Base-by-base conservation (phyloP, 345 rosid genomes). In the Eucalyptus cloeziana region DNA sequence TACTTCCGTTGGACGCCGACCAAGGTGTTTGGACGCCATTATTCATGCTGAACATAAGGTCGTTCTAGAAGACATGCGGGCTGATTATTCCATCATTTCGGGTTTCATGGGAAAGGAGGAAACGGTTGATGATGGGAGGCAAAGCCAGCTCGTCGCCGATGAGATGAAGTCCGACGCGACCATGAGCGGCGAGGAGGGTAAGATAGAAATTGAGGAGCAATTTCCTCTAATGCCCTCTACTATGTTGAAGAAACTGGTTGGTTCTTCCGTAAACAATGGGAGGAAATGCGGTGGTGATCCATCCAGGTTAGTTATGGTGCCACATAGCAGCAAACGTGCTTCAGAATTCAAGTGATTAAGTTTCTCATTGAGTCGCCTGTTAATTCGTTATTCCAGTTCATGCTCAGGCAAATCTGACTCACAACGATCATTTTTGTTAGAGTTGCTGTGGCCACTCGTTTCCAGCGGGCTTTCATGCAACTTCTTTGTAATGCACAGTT, bases 401-500 rank as follows among this genome's bases (percentile, higher is more conserved):
- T 83, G 87, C 71, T 67, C 76, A 67, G 54, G 88, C 17, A 86
- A 86, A 40, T 86, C 81, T 83, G 87, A 86, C 90, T 89, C 69
- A 27, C 88, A 45, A 62, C 86, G 11, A 43, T 86, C 88, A 44
- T 67, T 89, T 30, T 85, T 86, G 86, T 40, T 91, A 97, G 99
- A 89, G 94, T 95, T 89, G 94, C 89, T 85, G 97, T 93, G 92
- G 96, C 97, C 87, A 92, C 97, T 9, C 97, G 96, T 90, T 96
- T 97, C 93, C 99, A 96, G 94, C 96, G 94, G 89, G 93, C 96
- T 93, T 97, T 96, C 91, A 96, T 96, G 98, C 97, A 93, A 93
- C 99, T 97, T 88, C 99, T 97, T 30, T 83, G 89, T 86, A 91
- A 93, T 92, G 99, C 99, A 67, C 96, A 95, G 92, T 97, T 97